Conservation (phyloP, 768 basidiomycete species). For the Paxillus involutus region DNA sequence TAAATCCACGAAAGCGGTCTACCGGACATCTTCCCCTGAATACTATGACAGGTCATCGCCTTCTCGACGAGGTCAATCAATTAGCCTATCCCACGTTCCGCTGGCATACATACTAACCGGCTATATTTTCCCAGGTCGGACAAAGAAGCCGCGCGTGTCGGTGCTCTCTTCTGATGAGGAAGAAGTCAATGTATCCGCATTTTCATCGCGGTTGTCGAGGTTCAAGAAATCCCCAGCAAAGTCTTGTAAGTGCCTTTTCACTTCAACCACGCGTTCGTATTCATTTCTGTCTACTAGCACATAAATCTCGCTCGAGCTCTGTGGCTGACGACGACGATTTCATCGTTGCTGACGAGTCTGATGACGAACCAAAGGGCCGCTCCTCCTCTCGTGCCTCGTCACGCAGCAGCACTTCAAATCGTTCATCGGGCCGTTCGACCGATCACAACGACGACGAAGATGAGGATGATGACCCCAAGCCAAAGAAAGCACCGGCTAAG, state of each 20-base stretch:
- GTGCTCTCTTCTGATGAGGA: constrained; percentile 49
- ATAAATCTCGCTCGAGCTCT: constrained; percentile 37
- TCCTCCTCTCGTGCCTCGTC: constrained; percentile 55
- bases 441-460: constrained; percentile 42
- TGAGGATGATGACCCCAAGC: constrained; percentile 36
- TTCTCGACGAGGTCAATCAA: constrained; percentile 23
- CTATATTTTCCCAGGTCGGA: constrained; percentile 34
- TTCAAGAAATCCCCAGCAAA: constrained; percentile 67
- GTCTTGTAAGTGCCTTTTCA: constrained; percentile 38
- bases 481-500: constrained; percentile 36
- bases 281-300: constrained; percentile 33
- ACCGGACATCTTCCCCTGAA: constrained; percentile 28
- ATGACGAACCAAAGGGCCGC: constrained; percentile 49
- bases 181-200: constrained; percentile 43
- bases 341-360: constrained; percentile 65
- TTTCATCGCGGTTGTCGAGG: constrained; percentile 58
- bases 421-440: constrained; percentile 34
- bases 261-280: not conserved
- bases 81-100: not conserved
- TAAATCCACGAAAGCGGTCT: constrained; percentile 13
- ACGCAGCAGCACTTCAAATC: constrained; percentile 31
- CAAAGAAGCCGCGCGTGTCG: constrained; percentile 64
- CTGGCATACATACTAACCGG: constrained; percentile 1
- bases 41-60: constrained; percentile 27
- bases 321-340: constrained; percentile 72